Conservation (phyloP, 345 rosid species). For the Syzygium aqueum region DNA sequence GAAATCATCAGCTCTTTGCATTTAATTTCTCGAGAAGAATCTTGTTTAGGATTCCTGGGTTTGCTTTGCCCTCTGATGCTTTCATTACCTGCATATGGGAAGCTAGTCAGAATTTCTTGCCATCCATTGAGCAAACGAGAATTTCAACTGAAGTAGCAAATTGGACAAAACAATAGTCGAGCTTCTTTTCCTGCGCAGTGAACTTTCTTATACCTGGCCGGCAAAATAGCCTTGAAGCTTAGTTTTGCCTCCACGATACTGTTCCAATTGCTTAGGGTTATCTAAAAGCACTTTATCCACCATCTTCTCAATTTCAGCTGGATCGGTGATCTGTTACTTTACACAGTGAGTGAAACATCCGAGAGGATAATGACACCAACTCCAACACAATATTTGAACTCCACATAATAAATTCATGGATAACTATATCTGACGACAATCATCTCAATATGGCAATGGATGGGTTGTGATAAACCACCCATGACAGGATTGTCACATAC, state of each 20-base stretch:
- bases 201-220: constrained; percentile 53
- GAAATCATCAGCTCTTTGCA: constrained; percentile 27
- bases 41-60: constrained; percentile 77
- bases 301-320: constrained; percentile 74
- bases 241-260: constrained; percentile 76
- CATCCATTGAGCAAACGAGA: not conserved
- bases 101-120: not conserved
- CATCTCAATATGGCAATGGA: not conserved
- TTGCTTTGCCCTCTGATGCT: constrained; percentile 83
- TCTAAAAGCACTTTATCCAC: constrained; percentile 61
- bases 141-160: not conserved
- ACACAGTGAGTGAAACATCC: not conserved
- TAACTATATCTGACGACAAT: not conserved
- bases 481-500: not conserved
- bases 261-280: constrained; percentile 81
- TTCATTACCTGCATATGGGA: constrained; percentile 68
- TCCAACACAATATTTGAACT: not conserved
- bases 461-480: not conserved
- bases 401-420: not conserved
- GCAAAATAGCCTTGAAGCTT: constrained; percentile 88
- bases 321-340: constrained; percentile 56
- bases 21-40: constrained; percentile 70
- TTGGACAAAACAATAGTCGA: not conserved
- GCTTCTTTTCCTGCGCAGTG: not conserved
- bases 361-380: not conserved